Percentiles rank a stretch among this genome's conserved stretches.
These are phyloP conservation scores for Henckelia pumila DNA, from an alignment of 257 asterid species.

Conservation along the genomic window DNA sequence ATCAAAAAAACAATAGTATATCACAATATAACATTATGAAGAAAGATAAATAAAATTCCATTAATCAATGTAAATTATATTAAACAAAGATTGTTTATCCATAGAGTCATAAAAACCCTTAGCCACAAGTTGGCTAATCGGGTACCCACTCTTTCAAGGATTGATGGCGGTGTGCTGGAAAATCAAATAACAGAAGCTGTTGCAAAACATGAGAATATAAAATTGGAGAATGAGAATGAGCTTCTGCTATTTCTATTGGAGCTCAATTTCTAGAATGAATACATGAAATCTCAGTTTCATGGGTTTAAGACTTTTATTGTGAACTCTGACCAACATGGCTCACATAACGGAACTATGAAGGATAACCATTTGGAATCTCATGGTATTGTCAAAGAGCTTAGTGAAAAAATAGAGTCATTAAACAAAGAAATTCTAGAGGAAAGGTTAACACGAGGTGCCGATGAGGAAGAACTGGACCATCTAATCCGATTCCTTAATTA, in stretches of 20 bases:
- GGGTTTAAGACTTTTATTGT: constrained; percentile 44
- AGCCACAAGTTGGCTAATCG: no score
- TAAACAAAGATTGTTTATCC: no score
- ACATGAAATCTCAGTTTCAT: constrained; percentile 70
- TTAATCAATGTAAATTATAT: no score
- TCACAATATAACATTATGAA: no score
- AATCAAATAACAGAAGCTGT: constrained; percentile 35
- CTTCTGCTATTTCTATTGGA: constrained; percentile 73
- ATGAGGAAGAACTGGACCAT: constrained; percentile 88
- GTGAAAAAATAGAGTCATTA: constrained; percentile 57
- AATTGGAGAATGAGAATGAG: constrained; percentile 46
- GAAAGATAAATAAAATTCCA: no score
- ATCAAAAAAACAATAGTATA: no score
- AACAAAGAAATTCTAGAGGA: constrained; percentile 71
- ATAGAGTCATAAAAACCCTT: no score
- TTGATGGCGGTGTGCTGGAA: constrained; percentile 37
- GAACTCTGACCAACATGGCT: constrained; percentile 30
- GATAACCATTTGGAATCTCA: constrained; percentile 27
- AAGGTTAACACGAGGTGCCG: constrained; percentile 78
- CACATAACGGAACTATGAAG: constrained; percentile 29
- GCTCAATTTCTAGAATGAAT: constrained; percentile 80
- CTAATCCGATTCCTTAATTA: constrained; percentile 28
- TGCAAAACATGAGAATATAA: not conserved
- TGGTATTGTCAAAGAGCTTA: constrained; percentile 43
- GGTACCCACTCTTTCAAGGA: no score